Percentiles rank a stretch among this genome's conserved stretches.
Evolutionary conservation across 371 early-diverging fungal genomes (phyloP).

Genomic region (Scutellospora calospora): DNA sequence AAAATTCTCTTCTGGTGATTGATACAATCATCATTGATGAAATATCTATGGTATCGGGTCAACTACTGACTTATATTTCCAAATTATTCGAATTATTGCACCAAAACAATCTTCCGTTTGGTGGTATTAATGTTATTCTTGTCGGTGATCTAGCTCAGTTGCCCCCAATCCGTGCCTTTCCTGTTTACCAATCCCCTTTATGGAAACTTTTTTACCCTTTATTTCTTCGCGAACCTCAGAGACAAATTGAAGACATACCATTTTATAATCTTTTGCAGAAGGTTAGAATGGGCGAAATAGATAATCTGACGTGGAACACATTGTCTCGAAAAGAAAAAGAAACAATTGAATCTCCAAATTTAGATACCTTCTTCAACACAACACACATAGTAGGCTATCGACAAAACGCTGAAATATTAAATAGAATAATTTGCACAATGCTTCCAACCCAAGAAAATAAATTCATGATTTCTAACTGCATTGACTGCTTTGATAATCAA

Average conservation of each 20-base stretch:
- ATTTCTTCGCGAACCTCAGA: not conserved
- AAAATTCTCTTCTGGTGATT: too few relatives aligned
- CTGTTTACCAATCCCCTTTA: not conserved
- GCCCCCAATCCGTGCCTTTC: not conserved
- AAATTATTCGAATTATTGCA: not conserved
- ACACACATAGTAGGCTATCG: not conserved
- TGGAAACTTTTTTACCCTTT: not conserved
- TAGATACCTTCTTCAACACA: too few relatives aligned
- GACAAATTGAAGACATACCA: not conserved
- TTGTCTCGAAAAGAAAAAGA: too few relatives aligned
- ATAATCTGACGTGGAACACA: too few relatives aligned
- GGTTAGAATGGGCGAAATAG: not conserved
- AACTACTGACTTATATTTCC: not conserved
- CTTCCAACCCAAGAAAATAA: not conserved
- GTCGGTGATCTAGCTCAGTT: constrained; percentile 21
- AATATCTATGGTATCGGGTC: not conserved
- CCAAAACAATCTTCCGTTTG: not conserved
- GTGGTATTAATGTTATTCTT: not conserved
- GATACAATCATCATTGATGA: constrained; percentile 7
- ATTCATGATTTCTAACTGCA: not conserved
- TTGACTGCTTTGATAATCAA: too few relatives aligned
- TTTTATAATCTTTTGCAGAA: constrained; percentile 1
- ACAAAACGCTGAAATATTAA: not conserved
- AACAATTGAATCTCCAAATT: too few relatives aligned
- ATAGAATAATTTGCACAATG: not conserved